These are phyloP conservation scores for Tylopilus felleus DNA, from an alignment of 768 basidiomycete species.

Conservation along the genomic window DNA sequence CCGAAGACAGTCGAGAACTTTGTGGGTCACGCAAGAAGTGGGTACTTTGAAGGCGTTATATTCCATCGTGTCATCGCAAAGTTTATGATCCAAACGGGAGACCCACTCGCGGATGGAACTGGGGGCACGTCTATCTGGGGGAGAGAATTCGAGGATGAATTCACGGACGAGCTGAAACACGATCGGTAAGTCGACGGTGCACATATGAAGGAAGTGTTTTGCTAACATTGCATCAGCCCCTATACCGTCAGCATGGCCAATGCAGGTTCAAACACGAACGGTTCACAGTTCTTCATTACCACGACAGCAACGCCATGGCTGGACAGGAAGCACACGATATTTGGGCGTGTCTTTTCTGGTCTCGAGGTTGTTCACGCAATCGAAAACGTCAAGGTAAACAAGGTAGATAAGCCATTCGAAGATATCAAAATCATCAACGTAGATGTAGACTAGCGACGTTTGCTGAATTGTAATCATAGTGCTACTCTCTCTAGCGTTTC, in stretches of 20 bases:
- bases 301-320: conserved; percentile 93
- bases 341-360: conserved; percentile 84
- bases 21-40: conserved; percentile 83
- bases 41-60: conserved; percentile 89
- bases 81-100: conserved; percentile 98
- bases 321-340: conserved; percentile 90
- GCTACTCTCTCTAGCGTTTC: conserved; percentile 47
- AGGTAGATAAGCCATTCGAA: conserved; percentile 85
- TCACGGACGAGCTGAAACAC: conserved; percentile 83
- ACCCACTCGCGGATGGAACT: conserved; percentile 92
- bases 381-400: conserved; percentile 85
- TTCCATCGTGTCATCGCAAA: conserved; percentile 98
- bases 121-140: conserved; percentile 92
- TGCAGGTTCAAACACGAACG: conserved; percentile 86
- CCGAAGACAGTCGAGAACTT: conserved; percentile 99
- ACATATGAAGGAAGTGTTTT: background rate
- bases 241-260: conserved; percentile 97
- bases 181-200: conserved; percentile 58
- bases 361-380: conserved; percentile 89
- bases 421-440: conserved; percentile 90
- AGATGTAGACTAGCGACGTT: conserved; percentile 54
- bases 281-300: conserved; percentile 98
- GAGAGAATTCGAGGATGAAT: conserved; percentile 89
- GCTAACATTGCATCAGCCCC: conserved; percentile 49
- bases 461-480: conserved; percentile 31